A percentile compares a stretch with the other conserved stretches of the same genome.
These are phyloP conservation scores for Syzygium oleosum DNA, from an alignment of 345 rosid genomes.

Conservation along the genomic window DNA sequence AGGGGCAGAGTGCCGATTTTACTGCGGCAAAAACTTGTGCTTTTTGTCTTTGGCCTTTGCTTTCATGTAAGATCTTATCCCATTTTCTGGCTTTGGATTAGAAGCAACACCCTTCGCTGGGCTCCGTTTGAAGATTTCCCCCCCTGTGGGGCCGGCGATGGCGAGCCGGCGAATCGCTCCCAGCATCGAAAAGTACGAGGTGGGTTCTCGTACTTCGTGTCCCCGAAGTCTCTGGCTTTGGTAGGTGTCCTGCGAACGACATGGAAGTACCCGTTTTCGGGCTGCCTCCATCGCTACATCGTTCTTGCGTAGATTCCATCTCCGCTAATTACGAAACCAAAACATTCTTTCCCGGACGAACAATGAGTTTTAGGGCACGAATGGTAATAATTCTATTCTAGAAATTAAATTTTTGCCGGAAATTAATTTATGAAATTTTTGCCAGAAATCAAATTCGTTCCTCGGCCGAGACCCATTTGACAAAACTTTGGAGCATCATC, in stretches of 20 bases:
- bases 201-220: background rate
- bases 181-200: background rate
- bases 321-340: background rate
- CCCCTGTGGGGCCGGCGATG: background rate
- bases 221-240: background rate
- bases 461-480: background rate
- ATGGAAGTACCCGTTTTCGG: background rate
- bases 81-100: constrained; percentile 27
- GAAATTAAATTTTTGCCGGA: no score
- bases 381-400: no score
- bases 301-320: background rate
- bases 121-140: background rate
- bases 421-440: no score
- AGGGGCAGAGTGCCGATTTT: background rate
- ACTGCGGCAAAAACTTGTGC: background rate
- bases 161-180: background rate
- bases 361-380: background rate
- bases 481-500: background rate
- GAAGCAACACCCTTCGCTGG: background rate
- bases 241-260: background rate
- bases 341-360: background rate
- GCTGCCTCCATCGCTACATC: background rate
- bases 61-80: constrained; percentile 30
- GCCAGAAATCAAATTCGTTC: no score
- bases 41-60: constrained; percentile 24